Percentiles rank a stretch among this genome's conserved stretches.
Conservation (phyloP, 1,139 yeast genomes). For the Geotrichum australiense region DNA sequence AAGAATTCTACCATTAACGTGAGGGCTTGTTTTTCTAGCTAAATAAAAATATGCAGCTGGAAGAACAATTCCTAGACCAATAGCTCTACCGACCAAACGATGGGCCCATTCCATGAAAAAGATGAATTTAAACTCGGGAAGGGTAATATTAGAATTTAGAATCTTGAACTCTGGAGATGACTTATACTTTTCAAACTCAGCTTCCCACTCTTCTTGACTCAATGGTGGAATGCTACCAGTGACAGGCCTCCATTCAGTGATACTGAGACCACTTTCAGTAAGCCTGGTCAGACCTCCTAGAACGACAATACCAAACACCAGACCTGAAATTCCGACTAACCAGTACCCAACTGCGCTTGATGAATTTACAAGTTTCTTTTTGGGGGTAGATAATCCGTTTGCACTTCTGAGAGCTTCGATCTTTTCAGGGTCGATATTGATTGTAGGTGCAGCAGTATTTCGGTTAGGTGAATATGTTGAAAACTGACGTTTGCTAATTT, state of each 20-base stretch:
- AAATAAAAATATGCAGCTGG: constrained; percentile 82
- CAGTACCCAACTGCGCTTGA: constrained; percentile 63
- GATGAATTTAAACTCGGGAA: constrained; percentile 92
- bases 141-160: constrained; percentile 79
- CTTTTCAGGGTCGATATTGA: constrained; percentile 15
- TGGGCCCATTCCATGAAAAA: constrained; percentile 98
- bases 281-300: constrained; percentile 92
- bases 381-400: constrained; percentile 17
- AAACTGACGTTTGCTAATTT: constrained; percentile 9
- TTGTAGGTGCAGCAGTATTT: constrained; percentile 11
- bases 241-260: constrained; percentile 98
- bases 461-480: constrained; percentile 15
- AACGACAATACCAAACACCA: constrained; percentile 94
- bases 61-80: constrained; percentile 72
- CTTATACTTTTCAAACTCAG: constrained; percentile 72
- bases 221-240: constrained; percentile 92
- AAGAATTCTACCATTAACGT: constrained; percentile 59
- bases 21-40: constrained; percentile 57
- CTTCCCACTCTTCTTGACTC: constrained; percentile 72
- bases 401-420: constrained; percentile 17
- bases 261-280: constrained; percentile 92
- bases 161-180: constrained; percentile 87
- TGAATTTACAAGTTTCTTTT: constrained; percentile 28
- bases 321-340: constrained; percentile 82
- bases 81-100: constrained; percentile 82